phyloP scores from a whole-genome alignment of 1,139 yeast species.

The Candida mesenterica region DNA sequence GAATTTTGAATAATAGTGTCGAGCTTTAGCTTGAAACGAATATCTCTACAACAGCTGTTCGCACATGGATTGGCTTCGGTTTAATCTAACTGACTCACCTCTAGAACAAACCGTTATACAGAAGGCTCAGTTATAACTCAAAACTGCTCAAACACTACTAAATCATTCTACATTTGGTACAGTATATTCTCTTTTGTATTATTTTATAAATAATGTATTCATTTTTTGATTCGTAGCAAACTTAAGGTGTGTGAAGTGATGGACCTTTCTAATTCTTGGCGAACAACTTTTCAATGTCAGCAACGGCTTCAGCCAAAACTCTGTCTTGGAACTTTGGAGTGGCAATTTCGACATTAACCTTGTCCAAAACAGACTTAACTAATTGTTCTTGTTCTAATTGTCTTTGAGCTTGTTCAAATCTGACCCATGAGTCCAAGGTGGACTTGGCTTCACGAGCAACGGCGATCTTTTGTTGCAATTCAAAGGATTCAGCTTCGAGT shows the following conservation, averaged over 20 bases:
- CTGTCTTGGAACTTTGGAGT: conserved; percentile 93
- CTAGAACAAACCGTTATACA: no score
- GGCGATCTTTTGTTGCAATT: conserved; percentile 85
- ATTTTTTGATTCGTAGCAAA: neutral
- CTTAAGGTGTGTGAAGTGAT: neutral
- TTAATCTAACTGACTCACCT: no score
- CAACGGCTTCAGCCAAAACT: conserved; percentile 84
- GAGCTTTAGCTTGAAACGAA: no score
- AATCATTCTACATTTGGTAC: neutral
- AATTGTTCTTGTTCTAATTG: conserved; percentile 94
- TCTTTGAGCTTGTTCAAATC: conserved; percentile 96
- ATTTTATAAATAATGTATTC: neutral
- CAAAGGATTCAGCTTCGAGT: conserved; percentile 91
- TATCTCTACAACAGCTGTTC: no score
- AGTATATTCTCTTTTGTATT: neutral
- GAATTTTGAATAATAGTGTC: no score
- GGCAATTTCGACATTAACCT: conserved; percentile 81
- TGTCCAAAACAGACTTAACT: conserved; percentile 79
- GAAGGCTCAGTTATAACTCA: no score
- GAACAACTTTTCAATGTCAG: conserved; percentile 88
- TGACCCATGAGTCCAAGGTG: conserved; percentile 97
- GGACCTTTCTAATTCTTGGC: conserved; percentile 33
- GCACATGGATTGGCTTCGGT: no score
- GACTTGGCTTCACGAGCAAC: conserved; percentile 89
- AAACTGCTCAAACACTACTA: no score